Evolutionary conservation across 257 asterid genomes (phyloP), one percentile per base, ranked within the genome.

Genomic region (Gardenia jasminoides): DNA sequence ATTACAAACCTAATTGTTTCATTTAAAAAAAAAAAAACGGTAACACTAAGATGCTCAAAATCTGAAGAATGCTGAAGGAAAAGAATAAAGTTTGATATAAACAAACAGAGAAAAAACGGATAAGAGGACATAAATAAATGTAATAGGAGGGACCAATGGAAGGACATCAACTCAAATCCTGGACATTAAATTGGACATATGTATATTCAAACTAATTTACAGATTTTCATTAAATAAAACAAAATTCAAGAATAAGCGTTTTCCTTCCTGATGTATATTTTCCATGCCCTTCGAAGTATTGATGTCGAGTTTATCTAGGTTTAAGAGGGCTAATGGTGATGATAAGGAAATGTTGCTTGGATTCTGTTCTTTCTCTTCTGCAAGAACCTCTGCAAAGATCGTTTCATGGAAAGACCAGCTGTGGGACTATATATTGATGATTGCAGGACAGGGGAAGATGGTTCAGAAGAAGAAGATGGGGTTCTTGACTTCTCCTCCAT

Each of bases 301-400:
- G 22, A 22, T 58, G 65, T 17, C 65, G 65, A 58, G 4, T 58
- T 58, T n/a, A 58, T 22, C 28, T 16, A 12, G 20, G 8, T 43
- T 43, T 43, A 52, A 50, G 28, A n/a, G 22, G 59, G 6, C 68
- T 70, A 31, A 24, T 69, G 66, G 4, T 22, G 84, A 70, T 80
- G 64, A 67, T 80, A 83, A 15, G 83, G 85, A 0, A 70, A 75
- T 9, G 76, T 11, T n/a, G 66, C 62, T 80, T 75, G 82, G 36
- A 47, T 46, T 76, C 87, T 76, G 20, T 58, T 75, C 46, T 85
- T 75, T 71, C 87, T 80, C 74, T 83, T 83, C 58, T 85, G 82
- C 9, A 83, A 81, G 67, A 83, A 85, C 15, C 80, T 31, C 19
- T 80, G 83, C 19, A 85, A 41, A 47, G 85, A 85, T 80, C 22